Conservation (phyloP, 176 grass and related monocot genomes). For the Rhynchospora pubera region DNA sequence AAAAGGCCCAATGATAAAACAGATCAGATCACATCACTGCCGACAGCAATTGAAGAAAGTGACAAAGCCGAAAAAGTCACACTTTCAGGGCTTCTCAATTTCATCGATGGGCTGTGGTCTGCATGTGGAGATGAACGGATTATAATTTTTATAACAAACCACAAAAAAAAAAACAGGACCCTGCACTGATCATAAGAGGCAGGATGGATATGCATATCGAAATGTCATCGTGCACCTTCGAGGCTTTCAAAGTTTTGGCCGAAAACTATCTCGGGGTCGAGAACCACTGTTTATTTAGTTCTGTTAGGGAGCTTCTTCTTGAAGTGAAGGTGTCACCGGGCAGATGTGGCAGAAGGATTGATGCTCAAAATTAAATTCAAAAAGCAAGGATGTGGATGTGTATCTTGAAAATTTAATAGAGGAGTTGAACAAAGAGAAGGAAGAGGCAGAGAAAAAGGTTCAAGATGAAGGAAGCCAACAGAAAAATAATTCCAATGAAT, state of each 20-base stretch:
- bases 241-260: conserved; percentile 30
- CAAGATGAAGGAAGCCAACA: not conserved
- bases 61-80: conserved; percentile 5
- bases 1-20: not conserved
- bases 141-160: conserved; percentile 33
- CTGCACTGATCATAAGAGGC: conserved; percentile 28
- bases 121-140: conserved; percentile 26
- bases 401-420: conserved; percentile 24
- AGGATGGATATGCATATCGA: conserved; percentile 45
- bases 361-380: conserved; percentile 11
- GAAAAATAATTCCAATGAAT: too few species aligned
- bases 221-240: conserved; percentile 37
- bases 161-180: conserved; percentile 28
- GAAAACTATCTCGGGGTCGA: conserved; percentile 27
- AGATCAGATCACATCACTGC: not conserved
- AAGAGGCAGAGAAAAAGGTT: not conserved
- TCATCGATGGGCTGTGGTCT: conserved; percentile 35
- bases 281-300: not conserved
- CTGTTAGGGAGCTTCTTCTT: not conserved
- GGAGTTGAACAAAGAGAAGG: not conserved
- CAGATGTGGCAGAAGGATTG: conserved; percentile 35
- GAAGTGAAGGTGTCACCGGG: conserved; percentile 27
- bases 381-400: too few species aligned
- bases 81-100: conserved; percentile 30
- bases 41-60: not conserved